These are phyloP conservation scores for Apiotrichum laibachii DNA, from an alignment of 1,284 basidiomycete species.

Conservation along the genomic window DNA sequence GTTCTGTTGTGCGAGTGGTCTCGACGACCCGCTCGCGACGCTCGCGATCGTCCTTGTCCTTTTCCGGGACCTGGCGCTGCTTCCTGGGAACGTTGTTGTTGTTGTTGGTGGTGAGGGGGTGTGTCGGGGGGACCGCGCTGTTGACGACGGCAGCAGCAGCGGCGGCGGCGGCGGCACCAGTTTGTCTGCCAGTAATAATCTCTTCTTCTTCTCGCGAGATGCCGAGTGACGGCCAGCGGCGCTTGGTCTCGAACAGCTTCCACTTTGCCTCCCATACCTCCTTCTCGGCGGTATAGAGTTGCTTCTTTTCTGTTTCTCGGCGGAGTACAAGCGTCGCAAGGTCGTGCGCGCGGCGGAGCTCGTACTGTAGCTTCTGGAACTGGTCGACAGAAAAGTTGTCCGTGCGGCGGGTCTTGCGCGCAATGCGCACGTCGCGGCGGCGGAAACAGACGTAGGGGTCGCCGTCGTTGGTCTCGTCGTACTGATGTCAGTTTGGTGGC, in stretches of 20 bases:
- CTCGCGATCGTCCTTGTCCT: constrained; percentile 42
- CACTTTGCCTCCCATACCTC: constrained; percentile 76
- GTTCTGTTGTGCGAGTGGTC: constrained; percentile 27
- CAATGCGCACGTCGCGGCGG: constrained; percentile 87
- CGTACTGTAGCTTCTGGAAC: constrained; percentile 72
- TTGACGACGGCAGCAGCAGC: constrained; percentile 26
- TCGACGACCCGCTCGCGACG: constrained; percentile 41
- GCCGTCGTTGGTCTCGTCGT: constrained; percentile 88
- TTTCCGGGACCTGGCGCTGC: constrained; percentile 35
- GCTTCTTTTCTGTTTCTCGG: constrained; percentile 74
- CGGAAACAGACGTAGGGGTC: constrained; percentile 99
- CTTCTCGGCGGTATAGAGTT: constrained; percentile 60
- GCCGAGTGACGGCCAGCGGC: constrained; percentile 65
- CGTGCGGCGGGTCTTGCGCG: constrained; percentile 88
- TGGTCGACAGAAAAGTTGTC: constrained; percentile 86
- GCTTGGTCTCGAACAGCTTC: constrained; percentile 73
- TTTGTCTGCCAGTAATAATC: constrained; percentile 52
- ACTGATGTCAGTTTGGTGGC: constrained; percentile 32
- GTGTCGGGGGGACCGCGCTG: constrained; percentile 5
- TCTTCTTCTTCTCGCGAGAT: constrained; percentile 79
- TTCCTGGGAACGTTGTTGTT: constrained; percentile 38
- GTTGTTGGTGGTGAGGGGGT: constrained; percentile 10
- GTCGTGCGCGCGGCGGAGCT: constrained; percentile 69
- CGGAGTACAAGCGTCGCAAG: constrained; percentile 66
- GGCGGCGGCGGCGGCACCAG: constrained; percentile 60